A percentile compares a stretch with the other conserved stretches of the same genome.
phyloP scores from a whole-genome alignment of 1,139 yeast species.

The Pichia sp. region DNA sequence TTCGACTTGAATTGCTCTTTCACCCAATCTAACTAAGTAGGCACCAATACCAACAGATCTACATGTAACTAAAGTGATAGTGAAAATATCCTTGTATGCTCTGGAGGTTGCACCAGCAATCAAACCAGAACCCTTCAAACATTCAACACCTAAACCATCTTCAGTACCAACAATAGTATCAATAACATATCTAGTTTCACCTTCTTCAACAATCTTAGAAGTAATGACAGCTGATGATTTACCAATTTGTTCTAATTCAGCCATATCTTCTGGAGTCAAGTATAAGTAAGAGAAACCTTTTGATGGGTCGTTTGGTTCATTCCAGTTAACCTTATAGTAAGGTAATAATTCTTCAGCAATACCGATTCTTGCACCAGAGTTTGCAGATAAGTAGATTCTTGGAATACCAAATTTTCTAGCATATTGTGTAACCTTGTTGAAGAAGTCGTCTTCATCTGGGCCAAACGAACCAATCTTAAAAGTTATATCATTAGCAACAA shows the following conservation, averaged over 20 bases:
- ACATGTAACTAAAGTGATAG: conserved; percentile 93
- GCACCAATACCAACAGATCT: conserved; percentile 99
- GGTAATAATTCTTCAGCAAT: conserved; percentile 94
- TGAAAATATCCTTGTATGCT: conserved; percentile 95
- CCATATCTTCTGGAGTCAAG: conserved; percentile 63
- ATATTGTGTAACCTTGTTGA: conserved; percentile 84
- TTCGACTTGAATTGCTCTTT: conserved; percentile 96
- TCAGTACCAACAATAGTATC: conserved; percentile 87
- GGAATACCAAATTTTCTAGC: conserved; percentile 92
- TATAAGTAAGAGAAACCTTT: conserved; percentile 90
- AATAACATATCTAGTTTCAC: conserved; percentile 75
- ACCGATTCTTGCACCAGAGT: conserved; percentile 98
- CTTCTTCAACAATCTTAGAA: conserved; percentile 76
- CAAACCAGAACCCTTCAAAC: conserved; percentile 94
- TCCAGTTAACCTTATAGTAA: conserved; percentile 88
- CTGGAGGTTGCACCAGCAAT: conserved; percentile 98
- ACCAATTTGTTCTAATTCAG: conserved; percentile 51
- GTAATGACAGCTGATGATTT: conserved; percentile 60
- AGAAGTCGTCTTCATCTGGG: conserved; percentile 90
- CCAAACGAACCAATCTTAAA: conserved; percentile 98
- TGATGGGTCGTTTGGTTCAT: conserved; percentile 61
- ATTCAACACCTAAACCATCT: conserved; percentile 97
- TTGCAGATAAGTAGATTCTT: conserved; percentile 90
- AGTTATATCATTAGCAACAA: conserved; percentile 95
- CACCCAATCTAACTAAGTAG: conserved; percentile 93